phyloP scores from a whole-genome alignment of 2,329 filamentous ascomycete genomes.

The Phyllachora maydis region DNA sequence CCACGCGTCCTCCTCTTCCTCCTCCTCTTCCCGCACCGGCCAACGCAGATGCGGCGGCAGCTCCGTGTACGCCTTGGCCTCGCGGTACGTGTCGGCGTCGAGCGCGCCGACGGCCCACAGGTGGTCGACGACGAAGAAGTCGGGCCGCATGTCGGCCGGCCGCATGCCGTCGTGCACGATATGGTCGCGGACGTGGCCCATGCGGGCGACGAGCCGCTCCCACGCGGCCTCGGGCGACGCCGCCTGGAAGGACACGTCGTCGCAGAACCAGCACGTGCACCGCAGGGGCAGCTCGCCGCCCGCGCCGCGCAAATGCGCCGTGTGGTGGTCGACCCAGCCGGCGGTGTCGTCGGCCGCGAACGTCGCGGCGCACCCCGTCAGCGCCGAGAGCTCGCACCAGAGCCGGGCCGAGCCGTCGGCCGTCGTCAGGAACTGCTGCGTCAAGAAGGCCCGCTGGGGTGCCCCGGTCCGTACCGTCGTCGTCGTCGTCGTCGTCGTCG shows the following conservation, averaged over 20 bases:
- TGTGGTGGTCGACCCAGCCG: conserved; percentile 25
- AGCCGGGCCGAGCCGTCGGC: too few species aligned
- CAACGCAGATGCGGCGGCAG: too few species aligned
- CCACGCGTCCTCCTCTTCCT: too few species aligned
- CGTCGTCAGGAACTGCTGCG: too few species aligned
- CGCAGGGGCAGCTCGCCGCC: conserved; percentile 13
- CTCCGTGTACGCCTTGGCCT: conserved; percentile 4
- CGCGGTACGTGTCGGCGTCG: conserved; percentile 5
- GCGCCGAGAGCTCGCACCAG: conserved; percentile 22
- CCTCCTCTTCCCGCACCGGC: too few species aligned
- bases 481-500: too few species aligned
- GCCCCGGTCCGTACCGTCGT: too few species aligned
- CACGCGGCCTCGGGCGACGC: too few species aligned
- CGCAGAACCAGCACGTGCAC: conserved; percentile 29
- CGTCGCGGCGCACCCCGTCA: conserved; percentile 12
- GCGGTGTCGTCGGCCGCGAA: conserved; percentile 17
- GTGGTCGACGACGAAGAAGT: conserved; percentile 19
- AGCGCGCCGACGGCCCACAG: conserved; percentile 11
- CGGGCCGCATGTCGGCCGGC: conserved; percentile 12
- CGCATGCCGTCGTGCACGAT: conserved; percentile 10
- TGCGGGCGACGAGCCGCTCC: conserved; percentile 15
- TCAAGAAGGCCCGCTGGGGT: too few species aligned
- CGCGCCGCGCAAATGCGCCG: conserved; percentile 10
- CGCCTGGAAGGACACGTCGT: conserved; percentile 13
- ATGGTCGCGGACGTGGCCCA: conserved; percentile 28